Percentiles rank a stretch among this genome's conserved stretches.
Evolutionary conservation across 768 basidiomycete genomes (phyloP).

Genomic region (Lactifluus subvellereus): DNA sequence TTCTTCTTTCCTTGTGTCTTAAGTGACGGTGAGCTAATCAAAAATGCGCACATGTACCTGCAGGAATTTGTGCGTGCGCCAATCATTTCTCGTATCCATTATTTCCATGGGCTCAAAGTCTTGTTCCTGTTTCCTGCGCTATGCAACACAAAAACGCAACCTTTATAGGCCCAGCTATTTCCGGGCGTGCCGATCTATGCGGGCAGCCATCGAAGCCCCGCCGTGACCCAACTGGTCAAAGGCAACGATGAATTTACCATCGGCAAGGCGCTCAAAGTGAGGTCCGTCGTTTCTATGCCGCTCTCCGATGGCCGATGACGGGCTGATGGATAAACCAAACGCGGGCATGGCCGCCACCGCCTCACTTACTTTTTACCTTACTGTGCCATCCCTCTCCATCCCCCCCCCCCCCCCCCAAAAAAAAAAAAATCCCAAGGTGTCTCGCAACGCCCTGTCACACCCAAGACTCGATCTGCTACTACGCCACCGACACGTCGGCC

Average conservation of each 20-base stretch:
- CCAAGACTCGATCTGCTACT: constrained; percentile 92
- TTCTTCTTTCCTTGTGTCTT: not conserved
- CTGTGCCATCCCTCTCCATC: not conserved
- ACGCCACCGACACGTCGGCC: constrained; percentile 44
- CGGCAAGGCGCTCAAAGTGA: constrained; percentile 57
- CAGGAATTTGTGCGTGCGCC: constrained; percentile 40
- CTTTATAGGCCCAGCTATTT: constrained; percentile 41
- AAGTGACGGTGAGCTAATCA: not conserved
- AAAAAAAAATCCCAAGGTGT: constrained; percentile 42
- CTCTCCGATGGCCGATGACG: not conserved
- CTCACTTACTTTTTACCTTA: not conserved
- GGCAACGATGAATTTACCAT: constrained; percentile 77
- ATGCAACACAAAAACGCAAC: no score
- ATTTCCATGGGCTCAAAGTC: not conserved
- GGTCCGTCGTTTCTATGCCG: constrained; percentile 32
- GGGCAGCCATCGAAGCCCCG: constrained; percentile 65
- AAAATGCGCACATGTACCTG: not conserved
- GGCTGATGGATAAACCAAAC: not conserved
- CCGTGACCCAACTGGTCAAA: constrained; percentile 66
- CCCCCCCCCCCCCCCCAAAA: no score
- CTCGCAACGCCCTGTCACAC: constrained; percentile 92
- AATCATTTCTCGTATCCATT: not conserved
- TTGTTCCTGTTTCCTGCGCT: not conserved
- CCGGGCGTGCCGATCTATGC: constrained; percentile 61
- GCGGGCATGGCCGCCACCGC: no score